Conservation (phyloP, 176 grass and related monocot genomes). For the Olyra latifolia region DNA sequence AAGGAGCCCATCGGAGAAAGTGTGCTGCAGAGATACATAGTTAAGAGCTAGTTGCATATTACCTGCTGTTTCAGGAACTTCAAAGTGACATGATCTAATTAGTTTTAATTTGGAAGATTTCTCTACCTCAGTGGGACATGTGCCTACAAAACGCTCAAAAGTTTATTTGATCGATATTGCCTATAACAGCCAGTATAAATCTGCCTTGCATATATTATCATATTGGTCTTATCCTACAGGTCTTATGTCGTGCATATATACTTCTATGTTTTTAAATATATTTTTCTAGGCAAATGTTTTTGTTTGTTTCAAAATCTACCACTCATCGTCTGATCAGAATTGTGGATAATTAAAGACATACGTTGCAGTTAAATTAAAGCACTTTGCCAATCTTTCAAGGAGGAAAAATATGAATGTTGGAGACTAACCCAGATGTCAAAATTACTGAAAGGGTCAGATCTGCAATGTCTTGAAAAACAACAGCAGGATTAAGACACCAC, state of each 20-base stretch:
- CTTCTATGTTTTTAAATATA: neutral
- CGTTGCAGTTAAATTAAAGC: constrained; percentile 14
- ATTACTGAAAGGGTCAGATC: constrained; percentile 78
- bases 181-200: neutral
- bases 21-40: constrained; percentile 54
- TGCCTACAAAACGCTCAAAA: constrained; percentile 17
- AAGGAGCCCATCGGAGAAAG: constrained; percentile 96
- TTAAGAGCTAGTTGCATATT: constrained; percentile 18
- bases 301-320: neutral
- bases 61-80: constrained; percentile 22
- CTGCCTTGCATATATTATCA: neutral
- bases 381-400: neutral
- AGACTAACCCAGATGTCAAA: constrained; percentile 85
- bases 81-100: constrained; percentile 19
- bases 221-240: neutral
- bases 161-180: neutral
- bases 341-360: neutral
- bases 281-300: neutral
- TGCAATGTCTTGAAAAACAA: constrained; percentile 88
- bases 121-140: constrained; percentile 10
- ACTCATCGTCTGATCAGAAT: neutral
- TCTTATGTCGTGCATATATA: neutral
- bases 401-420: neutral
- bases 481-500: constrained; percentile 92
- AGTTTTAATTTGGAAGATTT: constrained; percentile 24